A percentile compares a stretch with the other conserved stretches of the same genome.
Conservation (phyloP, 2,329 filamentous ascomycete genomes). For the Xylariaceae sp. region DNA sequence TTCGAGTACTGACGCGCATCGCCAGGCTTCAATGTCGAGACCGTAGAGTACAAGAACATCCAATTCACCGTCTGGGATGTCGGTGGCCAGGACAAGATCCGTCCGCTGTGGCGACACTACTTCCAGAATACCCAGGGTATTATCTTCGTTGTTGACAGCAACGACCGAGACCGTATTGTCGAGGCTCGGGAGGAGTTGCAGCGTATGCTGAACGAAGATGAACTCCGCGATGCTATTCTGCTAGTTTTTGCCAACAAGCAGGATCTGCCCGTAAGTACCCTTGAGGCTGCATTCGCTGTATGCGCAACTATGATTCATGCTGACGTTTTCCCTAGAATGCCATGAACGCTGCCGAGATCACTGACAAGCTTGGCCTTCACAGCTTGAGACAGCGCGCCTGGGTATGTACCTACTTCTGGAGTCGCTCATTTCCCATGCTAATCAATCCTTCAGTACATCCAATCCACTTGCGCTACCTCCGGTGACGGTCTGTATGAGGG, state of each 20-base stretch:
- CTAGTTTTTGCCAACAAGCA: conserved; percentile 99
- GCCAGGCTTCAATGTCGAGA: conserved; percentile 98
- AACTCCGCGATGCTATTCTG: conserved; percentile 94
- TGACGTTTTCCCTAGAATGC: conserved; percentile 64
- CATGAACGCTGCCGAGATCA: conserved; percentile 99
- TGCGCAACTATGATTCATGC: too few relatives aligned
- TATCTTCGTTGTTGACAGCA: conserved; percentile 99
- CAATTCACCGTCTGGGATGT: conserved; percentile 99
- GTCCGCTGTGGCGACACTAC: conserved; percentile 99
- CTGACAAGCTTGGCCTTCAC: conserved; percentile 99
- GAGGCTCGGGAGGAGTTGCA: conserved; percentile 96
- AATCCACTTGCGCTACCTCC: conserved; percentile 98
- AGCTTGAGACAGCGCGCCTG: conserved; percentile 97
- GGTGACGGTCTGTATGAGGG: conserved; percentile 99
- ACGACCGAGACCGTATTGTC: conserved; percentile 96
- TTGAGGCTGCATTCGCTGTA: too few relatives aligned
- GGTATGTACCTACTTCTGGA: conserved; percentile 60
- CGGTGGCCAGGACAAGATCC: conserved; percentile 99
- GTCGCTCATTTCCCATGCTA: conserved; percentile 11
- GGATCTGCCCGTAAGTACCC: conserved; percentile 81
- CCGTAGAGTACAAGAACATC: conserved; percentile 99
- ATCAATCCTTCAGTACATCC: conserved; percentile 70
- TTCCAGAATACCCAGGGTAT: conserved; percentile 99
- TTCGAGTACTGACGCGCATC: conserved; percentile 15
- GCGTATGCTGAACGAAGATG: conserved; percentile 97